Evolutionary conservation across 805 yeast genomes (phyloP), one percentile per base, ranked within the genome.

Genomic region (Wickerhamomyces tratensis): DNA sequence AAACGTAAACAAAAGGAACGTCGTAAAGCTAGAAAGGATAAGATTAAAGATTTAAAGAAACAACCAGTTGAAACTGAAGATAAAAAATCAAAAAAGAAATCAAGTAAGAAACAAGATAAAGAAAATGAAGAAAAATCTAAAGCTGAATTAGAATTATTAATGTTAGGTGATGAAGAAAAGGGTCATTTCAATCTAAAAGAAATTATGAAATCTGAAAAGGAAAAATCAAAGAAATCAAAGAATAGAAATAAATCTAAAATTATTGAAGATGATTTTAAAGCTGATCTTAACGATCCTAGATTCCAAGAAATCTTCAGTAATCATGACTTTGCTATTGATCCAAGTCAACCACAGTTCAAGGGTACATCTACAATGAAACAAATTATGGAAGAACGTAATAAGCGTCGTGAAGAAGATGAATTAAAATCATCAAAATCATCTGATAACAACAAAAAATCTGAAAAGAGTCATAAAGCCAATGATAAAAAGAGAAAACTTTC

Each of bases 301-400:
- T 93, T 93, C 69, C 72, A 72, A 39, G 94, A 83, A 49, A 69
- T 88, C 49, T 86, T 82, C 56, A 87, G 87, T 54, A 81, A 78
- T 47, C 96, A 86, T 48, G 93, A 83, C 47, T 93, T 78, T 63
- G 96, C 96, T 11, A 88, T 94, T 58, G 98, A 94, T 63, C 95
- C 97, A 25, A 81, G 94, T 20, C 79, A 73, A 56, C 84, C 94
- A n/a, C 95, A 86, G 59, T 91, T 76, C 70, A 88, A 85, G 66
- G 78, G 82, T 62, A 89, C 98, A 1, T 67, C 77, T 14, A 87
- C 93, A 26, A 89, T 91, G 95, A 80, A 82, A 57, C 72, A 81
- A 60, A 75, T 93, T 43, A 63, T 93, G 66, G 71, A 76, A 38
- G 95, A 88, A 62, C 75, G 95, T 50, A 71, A 74, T 36, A 77